phyloP scores from a whole-genome alignment of 179 eudicot species.

The Actinidia chinensis region DNA sequence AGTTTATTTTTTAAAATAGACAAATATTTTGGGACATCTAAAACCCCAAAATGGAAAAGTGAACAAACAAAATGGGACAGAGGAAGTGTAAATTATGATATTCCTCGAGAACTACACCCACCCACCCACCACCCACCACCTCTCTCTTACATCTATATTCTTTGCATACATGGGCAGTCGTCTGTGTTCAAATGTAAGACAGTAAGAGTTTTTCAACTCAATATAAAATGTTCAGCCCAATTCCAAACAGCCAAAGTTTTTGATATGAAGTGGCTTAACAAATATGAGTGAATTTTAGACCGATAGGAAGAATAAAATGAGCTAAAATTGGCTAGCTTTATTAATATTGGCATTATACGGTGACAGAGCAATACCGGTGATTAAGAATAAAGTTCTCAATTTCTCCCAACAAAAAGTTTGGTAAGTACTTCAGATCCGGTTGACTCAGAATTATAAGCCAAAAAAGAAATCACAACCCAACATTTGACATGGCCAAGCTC shows the following conservation, averaged over 20 bases:
- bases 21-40: no score
- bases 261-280: background rate
- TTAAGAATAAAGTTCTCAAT: background rate
- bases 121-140: background rate
- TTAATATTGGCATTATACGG: background rate
- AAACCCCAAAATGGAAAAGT: no score
- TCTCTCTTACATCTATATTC: background rate
- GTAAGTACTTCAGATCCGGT: background rate
- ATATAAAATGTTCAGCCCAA: background rate
- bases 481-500: no score
- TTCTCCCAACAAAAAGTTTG: background rate
- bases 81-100: no score
- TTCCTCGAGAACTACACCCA: no score
- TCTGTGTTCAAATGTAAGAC: background rate
- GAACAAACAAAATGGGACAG: no score
- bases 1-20: no score
- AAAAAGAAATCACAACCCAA: background rate
- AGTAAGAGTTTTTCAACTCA: background rate
- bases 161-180: background rate
- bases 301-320: background rate
- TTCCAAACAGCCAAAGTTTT: background rate
- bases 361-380: background rate
- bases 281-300: background rate
- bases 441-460: background rate
- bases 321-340: background rate